A percentile compares a stretch with the other conserved stretches of the same genome.
Evolutionary conservation across 345 rosid genomes (phyloP).

Genomic region (Populus ilicifolia): DNA sequence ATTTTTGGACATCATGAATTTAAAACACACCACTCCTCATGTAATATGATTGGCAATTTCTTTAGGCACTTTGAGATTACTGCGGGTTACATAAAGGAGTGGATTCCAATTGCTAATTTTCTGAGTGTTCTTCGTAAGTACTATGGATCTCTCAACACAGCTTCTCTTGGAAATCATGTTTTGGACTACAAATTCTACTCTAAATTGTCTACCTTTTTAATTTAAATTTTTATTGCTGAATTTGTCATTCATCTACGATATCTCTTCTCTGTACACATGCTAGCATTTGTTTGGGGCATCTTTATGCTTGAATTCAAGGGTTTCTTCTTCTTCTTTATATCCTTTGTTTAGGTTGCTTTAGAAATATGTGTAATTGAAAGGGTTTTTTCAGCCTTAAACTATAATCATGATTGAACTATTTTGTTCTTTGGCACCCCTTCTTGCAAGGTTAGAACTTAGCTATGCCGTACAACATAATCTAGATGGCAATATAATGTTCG

Average conservation of each 20-base stretch:
- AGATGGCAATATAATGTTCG: neutral
- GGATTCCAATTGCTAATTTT: conserved; percentile 53
- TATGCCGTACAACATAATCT: neutral
- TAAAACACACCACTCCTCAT: conserved; percentile 9
- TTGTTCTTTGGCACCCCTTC: neutral
- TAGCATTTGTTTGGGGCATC: neutral
- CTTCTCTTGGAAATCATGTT: neutral
- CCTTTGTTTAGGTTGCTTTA: neutral
- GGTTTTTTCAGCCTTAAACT: neutral
- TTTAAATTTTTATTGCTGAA: neutral
- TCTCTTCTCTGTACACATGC: neutral
- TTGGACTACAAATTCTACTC: conserved; percentile 4
- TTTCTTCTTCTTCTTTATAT: neutral
- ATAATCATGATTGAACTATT: neutral
- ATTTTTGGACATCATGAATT: neutral
- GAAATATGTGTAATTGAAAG: neutral
- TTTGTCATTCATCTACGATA: neutral
- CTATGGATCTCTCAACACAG: conserved; percentile 16
- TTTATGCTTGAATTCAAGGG: neutral
- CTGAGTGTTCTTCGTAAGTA: conserved; percentile 62
- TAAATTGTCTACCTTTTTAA: neutral
- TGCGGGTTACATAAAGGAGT: conserved; percentile 53
- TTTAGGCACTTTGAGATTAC: conserved; percentile 70
- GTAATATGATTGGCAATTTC: conserved; percentile 11
- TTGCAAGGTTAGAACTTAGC: neutral